phyloP scores from a whole-genome alignment of 441 rosid genomes.

The Mallotus repandus region DNA sequence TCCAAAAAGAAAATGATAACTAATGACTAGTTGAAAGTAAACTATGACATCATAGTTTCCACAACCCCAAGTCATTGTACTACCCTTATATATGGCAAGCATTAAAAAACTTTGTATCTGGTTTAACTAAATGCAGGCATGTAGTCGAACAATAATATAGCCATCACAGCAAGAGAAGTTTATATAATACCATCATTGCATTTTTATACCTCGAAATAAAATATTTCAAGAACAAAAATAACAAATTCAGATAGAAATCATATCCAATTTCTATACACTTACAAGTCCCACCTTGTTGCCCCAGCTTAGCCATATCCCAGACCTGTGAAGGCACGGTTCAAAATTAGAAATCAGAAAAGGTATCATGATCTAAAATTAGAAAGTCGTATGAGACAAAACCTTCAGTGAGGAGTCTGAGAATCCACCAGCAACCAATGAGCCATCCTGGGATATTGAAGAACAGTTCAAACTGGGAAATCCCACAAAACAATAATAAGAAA shows the following conservation, averaged over 20 bases:
- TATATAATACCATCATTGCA: not conserved
- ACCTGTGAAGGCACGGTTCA: conserved; percentile 46
- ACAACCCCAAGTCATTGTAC: not conserved
- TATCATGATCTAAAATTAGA: conserved; percentile 12
- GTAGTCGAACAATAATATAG: not conserved
- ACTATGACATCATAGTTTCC: not conserved
- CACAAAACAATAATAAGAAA: conserved; percentile 16
- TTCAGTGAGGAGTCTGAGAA: conserved; percentile 96
- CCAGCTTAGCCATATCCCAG: conserved; percentile 98
- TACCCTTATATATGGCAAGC: not conserved
- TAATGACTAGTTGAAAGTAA: not conserved
- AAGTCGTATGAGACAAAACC: conserved; percentile 38
- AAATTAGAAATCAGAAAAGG: conserved; percentile 30
- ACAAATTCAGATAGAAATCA: conserved; percentile 12
- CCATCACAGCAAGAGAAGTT: not conserved
- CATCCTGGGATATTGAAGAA: conserved; percentile 93
- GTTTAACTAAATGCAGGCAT: conserved; percentile 1
- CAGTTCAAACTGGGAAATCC: conserved; percentile 58
- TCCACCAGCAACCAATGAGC: conserved; percentile 95
- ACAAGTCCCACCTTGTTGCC: conserved; percentile 62
- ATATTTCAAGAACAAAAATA: not conserved
- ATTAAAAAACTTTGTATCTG: not conserved
- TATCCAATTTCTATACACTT: conserved; percentile 27
- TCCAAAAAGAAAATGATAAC: not conserved
- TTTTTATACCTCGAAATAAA: not conserved